Evolutionary conservation across 192 early-diverging fungal species (phyloP).

Genomic region (Rhizophagus prolifer): DNA sequence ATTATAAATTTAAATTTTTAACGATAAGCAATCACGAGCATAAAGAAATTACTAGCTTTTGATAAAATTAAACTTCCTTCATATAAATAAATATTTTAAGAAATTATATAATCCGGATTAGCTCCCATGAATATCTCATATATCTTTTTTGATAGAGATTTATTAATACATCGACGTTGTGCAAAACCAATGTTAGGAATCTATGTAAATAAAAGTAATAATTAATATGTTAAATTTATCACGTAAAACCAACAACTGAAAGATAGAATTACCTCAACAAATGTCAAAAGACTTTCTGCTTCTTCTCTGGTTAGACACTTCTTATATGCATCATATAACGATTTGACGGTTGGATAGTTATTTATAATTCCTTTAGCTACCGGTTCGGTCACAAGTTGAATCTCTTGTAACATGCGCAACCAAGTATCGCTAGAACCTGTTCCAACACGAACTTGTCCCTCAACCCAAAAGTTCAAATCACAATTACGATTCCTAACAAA

Average conservation of each 20-base stretch:
- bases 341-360: slow-evolving; percentile 34
- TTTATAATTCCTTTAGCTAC: slow-evolving; percentile 38
- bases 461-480: slow-evolving; percentile 26
- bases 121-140: slow-evolving; percentile 26
- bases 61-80: no score
- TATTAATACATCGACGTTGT: slow-evolving; percentile 6
- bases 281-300: slow-evolving; percentile 33
- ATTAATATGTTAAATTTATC: background rate
- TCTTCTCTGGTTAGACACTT: slow-evolving; percentile 21
- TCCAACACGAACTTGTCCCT: slow-evolving; percentile 29
- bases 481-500: slow-evolving; percentile 13
- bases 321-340: slow-evolving; percentile 35
- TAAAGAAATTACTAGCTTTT: no score
- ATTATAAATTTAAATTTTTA: no score
- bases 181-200: slow-evolving; percentile 15
- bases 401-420: slow-evolving; percentile 45
- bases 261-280: slow-evolving; percentile 36
- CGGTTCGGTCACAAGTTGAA: slow-evolving; percentile 39
- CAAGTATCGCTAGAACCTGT: slow-evolving; percentile 34
- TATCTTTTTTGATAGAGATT: slow-evolving; percentile 23
- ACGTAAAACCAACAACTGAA: background rate
- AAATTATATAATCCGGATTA: slow-evolving; percentile 23
- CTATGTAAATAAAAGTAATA: background rate
- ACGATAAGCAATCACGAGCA: no score
- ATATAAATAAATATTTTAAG: slow-evolving; percentile 1